A percentile compares a stretch with the other conserved stretches of the same genome.
Evolutionary conservation across 306 rosid genomes (phyloP).

Genomic region (Prunus mira): DNA sequence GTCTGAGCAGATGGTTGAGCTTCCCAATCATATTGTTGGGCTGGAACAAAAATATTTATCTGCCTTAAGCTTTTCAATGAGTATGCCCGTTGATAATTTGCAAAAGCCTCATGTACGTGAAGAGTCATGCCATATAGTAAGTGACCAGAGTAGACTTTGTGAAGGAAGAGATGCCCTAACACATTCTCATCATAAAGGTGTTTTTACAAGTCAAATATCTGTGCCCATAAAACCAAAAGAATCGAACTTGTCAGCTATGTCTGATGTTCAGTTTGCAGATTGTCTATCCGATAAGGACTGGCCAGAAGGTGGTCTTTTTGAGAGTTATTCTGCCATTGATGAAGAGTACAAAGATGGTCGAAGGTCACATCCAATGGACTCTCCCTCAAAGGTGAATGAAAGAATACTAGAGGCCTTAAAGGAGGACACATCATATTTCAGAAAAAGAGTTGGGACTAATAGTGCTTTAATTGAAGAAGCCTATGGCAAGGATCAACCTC

Average conservation of each 20-base stretch:
- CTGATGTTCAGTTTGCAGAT: slow-evolving; percentile 29
- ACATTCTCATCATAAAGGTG: slow-evolving; percentile 33
- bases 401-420: slow-evolving; percentile 29
- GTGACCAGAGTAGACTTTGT: slow-evolving; percentile 29
- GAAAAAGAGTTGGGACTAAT: slow-evolving; percentile 19
- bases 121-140: slow-evolving; percentile 25
- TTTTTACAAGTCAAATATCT: slow-evolving; percentile 31
- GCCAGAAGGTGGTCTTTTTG: slow-evolving; percentile 20
- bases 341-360: slow-evolving; percentile 6
- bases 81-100: slow-evolving; percentile 24
- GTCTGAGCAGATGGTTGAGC: slow-evolving; percentile 38
- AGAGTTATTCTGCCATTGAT: slow-evolving; percentile 28
- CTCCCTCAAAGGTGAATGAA: slow-evolving; percentile 29
- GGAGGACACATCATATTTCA: slow-evolving; percentile 35
- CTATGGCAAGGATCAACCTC: slow-evolving; percentile 35
- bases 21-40: slow-evolving; percentile 37
- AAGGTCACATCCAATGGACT: slow-evolving; percentile 18
- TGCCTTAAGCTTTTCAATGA: slow-evolving; percentile 55
- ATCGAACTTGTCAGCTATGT: slow-evolving; percentile 33
- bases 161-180: slow-evolving; percentile 31
- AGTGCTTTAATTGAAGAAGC: slow-evolving; percentile 32
- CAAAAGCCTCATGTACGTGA: slow-evolving; percentile 39
- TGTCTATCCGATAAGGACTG: slow-evolving; percentile 24
- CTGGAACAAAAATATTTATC: slow-evolving; percentile 48
- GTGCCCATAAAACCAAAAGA: slow-evolving; percentile 34